Percentiles rank a stretch among this genome's conserved stretches.
Conservation (phyloP, 164 flowering plant genomes). For the Berberis vulgaris region DNA sequence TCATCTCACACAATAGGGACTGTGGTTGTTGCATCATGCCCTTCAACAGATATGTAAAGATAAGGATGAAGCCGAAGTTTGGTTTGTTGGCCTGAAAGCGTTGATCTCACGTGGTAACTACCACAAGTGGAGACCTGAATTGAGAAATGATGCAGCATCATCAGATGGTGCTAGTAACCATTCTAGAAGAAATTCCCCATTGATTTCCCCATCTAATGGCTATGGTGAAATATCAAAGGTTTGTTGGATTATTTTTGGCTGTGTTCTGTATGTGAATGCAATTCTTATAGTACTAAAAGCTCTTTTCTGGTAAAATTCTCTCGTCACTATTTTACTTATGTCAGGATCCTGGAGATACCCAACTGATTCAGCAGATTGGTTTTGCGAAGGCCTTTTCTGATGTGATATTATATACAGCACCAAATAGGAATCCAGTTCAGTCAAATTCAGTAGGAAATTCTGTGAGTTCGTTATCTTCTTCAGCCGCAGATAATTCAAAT, state of each 20-base stretch:
- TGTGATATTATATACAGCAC: constrained; percentile 49
- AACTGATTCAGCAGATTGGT: constrained; percentile 33
- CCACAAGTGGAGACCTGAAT: constrained; percentile 40
- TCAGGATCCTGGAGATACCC: constrained; percentile 59
- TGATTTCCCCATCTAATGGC: constrained; percentile 32
- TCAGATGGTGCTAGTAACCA: constrained; percentile 37
- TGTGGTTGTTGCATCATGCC: constrained; percentile 4
- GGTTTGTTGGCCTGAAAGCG: constrained; percentile 86
- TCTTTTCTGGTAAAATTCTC: neutral
- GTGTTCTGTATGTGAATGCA: neutral
- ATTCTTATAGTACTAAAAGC: neutral
- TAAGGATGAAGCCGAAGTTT: constrained; percentile 94
- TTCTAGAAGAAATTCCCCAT: constrained; percentile 31
- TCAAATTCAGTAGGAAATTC: constrained; percentile 30
- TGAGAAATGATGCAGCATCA: constrained; percentile 35
- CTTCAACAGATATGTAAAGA: constrained; percentile 85
- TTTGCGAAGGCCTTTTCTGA: constrained; percentile 76
- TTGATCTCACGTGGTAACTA: constrained; percentile 44
- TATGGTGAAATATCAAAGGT: constrained; percentile 17
- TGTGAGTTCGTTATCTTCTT: constrained; percentile 27
- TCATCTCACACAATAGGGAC: neutral
- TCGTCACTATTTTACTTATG: constrained; percentile 5
- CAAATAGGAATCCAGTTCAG: constrained; percentile 27
- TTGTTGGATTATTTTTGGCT: neutral
- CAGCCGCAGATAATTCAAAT: constrained; percentile 35